phyloP scores from a whole-genome alignment of 495 filamentous ascomycete genomes.

The Cudoniella acicularis region DNA sequence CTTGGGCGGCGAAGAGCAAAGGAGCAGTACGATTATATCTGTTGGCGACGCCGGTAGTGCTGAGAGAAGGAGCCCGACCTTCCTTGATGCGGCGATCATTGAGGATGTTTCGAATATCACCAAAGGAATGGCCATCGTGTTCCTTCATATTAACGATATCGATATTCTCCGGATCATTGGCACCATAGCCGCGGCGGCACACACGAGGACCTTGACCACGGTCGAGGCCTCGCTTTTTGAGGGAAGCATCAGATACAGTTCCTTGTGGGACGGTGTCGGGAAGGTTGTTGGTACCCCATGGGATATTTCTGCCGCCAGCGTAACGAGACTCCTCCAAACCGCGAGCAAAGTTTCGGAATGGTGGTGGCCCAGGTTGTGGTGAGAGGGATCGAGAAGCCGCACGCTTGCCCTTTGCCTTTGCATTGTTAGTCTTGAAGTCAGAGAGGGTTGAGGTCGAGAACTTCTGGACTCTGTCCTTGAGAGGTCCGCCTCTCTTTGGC shows the following conservation, averaged over 20 bases:
- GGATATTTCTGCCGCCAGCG: neutral
- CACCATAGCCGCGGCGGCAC: slow-evolving; percentile 15
- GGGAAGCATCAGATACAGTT: slow-evolving; percentile 15
- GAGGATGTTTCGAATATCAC: slow-evolving; percentile 10
- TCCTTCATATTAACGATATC: slow-evolving; percentile 22
- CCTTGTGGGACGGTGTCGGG: slow-evolving; percentile 1
- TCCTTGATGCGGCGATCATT: slow-evolving; percentile 14
- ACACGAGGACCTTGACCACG: slow-evolving; percentile 3
- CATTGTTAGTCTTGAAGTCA: too few relatives aligned
- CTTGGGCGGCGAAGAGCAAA: slow-evolving; percentile 14
- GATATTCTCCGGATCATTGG: slow-evolving; percentile 28
- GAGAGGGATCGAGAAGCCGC: too few relatives aligned
- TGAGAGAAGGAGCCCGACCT: slow-evolving; percentile 11
- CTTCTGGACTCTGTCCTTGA: too few relatives aligned
- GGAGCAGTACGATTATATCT: slow-evolving; percentile 26
- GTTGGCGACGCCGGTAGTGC: slow-evolving; percentile 5
- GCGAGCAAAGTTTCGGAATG: neutral
- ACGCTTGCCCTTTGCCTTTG: too few relatives aligned
- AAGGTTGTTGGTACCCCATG: slow-evolving; percentile 4
- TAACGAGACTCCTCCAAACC: neutral
- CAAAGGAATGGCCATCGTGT: slow-evolving; percentile 2
- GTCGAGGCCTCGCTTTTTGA: slow-evolving; percentile 15
- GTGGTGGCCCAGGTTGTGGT: too few relatives aligned
- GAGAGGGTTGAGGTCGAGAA: too few relatives aligned
- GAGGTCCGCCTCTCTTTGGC: too few relatives aligned